phyloP scores from a whole-genome alignment of 2,329 filamentous ascomycete genomes.

The Lachnellula suecica region DNA sequence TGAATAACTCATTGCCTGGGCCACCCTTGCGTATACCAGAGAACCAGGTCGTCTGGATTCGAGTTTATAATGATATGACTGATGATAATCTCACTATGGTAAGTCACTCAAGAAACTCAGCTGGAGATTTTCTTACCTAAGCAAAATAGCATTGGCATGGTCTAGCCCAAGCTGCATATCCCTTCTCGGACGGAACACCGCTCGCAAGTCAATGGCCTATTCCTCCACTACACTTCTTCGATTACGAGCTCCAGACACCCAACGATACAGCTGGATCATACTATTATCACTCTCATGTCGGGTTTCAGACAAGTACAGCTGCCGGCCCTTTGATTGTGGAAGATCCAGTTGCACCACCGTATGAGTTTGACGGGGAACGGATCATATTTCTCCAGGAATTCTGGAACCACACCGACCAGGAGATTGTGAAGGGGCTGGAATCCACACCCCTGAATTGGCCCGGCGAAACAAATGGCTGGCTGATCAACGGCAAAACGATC shows the following conservation, averaged over 20 bases:
- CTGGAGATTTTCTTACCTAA: neutral
- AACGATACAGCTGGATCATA: conserved; percentile 48
- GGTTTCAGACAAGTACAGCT: conserved; percentile 48
- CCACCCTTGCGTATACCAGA: conserved; percentile 41
- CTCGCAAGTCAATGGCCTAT: conserved; percentile 50
- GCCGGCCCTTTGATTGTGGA: conserved; percentile 47
- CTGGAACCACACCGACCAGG: conserved; percentile 52
- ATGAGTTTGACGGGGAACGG: conserved; percentile 60
- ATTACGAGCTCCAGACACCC: conserved; percentile 49
- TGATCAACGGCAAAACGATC: conserved; percentile 60
- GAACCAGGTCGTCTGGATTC: conserved; percentile 45
- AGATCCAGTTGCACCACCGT: conserved; percentile 38
- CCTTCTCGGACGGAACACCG: conserved; percentile 45
- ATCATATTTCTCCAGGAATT: conserved; percentile 56
- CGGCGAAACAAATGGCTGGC: conserved; percentile 55
- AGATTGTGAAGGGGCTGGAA: conserved; percentile 49
- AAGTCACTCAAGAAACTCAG: neutral
- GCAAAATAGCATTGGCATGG: conserved; percentile 18
- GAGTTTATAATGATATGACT: conserved; percentile 51
- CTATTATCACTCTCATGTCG: conserved; percentile 56
- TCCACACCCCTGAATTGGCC: conserved; percentile 53
- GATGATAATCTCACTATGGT: conserved; percentile 50
- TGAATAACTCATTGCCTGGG: conserved; percentile 49
- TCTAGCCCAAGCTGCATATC: conserved; percentile 9
- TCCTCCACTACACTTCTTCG: conserved; percentile 49